phyloP scores from a whole-genome alignment of 1,284 basidiomycete genomes.

The Sporisorium exsertum region DNA sequence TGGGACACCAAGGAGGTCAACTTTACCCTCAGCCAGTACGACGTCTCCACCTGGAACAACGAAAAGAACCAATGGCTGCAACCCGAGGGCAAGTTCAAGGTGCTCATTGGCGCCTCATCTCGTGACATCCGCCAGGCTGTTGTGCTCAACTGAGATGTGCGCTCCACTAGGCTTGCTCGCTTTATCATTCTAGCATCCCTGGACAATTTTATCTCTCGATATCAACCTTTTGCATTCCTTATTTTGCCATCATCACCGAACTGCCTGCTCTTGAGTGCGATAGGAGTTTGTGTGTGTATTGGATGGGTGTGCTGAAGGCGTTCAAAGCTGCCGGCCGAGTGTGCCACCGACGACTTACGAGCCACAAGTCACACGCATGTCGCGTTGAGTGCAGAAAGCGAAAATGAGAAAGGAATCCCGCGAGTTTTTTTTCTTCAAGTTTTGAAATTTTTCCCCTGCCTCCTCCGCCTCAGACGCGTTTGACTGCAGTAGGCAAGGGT shows the following conservation, averaged over 20 bases:
- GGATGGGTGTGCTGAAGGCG: not conserved
- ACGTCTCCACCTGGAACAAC: slow-evolving; percentile 51
- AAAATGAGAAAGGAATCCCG: not conserved
- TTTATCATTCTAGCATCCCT: not conserved
- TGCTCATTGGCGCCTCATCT: slow-evolving; percentile 55
- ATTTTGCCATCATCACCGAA: not conserved
- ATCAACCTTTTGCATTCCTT: not conserved
- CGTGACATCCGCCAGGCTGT: slow-evolving; percentile 54
- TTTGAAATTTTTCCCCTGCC: slow-evolving; percentile 13
- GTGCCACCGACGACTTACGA: not conserved
- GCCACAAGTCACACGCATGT: slow-evolving; percentile 1
- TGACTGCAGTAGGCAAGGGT: not conserved
- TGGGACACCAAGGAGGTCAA: slow-evolving; percentile 38
- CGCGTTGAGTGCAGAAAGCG: slow-evolving; percentile 6
- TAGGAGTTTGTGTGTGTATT: too few species aligned
- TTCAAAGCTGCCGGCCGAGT: slow-evolving; percentile 1
- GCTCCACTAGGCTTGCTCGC: not conserved
- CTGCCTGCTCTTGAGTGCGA: too few species aligned
- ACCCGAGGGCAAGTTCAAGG: slow-evolving; percentile 47
- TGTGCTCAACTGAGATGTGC: slow-evolving; percentile 21
- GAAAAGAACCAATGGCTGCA: slow-evolving; percentile 50
- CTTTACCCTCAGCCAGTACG: slow-evolving; percentile 54
- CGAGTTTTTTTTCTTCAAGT: slow-evolving; percentile 7
- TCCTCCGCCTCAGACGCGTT: not conserved
- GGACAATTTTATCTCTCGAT: slow-evolving; percentile 1